These are phyloP conservation scores for Chaetomium strumarium DNA, from an alignment of 2,329 filamentous ascomycete species.

Conservation along the genomic window DNA sequence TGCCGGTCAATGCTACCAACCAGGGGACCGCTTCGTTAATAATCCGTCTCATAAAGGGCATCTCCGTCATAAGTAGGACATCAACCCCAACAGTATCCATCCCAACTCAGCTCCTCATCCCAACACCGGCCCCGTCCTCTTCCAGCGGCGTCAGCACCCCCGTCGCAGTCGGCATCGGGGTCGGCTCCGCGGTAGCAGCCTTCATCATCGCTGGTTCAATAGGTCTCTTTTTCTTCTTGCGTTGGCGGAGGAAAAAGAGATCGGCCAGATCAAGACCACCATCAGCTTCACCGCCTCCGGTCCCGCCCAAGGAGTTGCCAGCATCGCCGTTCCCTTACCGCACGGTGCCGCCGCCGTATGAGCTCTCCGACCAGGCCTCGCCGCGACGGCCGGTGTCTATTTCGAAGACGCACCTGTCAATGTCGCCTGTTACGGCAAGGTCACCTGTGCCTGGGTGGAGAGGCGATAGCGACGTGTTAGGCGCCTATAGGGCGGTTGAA, in stretches of 20 bases:
- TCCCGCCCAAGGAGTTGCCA: constrained; percentile 20
- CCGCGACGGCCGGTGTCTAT: neutral
- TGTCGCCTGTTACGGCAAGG: neutral
- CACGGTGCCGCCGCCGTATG: constrained; percentile 15
- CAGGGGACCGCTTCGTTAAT: neutral
- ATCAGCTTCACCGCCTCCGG: constrained; percentile 11
- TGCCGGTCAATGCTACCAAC: neutral
- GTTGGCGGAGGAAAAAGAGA: constrained; percentile 19
- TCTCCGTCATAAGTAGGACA: neutral
- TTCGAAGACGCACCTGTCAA: constrained; percentile 7
- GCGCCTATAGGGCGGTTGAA: constrained; percentile 7
- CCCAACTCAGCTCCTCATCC: constrained; percentile 9
- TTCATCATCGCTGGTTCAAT: constrained; percentile 18
- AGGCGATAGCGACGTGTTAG: constrained; percentile 10
- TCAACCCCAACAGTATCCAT: neutral
- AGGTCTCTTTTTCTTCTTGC: constrained; percentile 22
- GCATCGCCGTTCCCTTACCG: constrained; percentile 1
- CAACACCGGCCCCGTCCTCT: constrained; percentile 3
- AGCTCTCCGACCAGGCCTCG: constrained; percentile 19
- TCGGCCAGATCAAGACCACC: neutral
- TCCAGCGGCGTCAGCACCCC: constrained; percentile 20
- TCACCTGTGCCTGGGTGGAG: neutral
- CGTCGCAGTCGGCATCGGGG: constrained; percentile 25
- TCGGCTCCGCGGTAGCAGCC: constrained; percentile 23
- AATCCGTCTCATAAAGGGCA: neutral